These are phyloP conservation scores for Eucalyptus pauciflora DNA, from an alignment of 345 rosid species.

Conservation along the genomic window DNA sequence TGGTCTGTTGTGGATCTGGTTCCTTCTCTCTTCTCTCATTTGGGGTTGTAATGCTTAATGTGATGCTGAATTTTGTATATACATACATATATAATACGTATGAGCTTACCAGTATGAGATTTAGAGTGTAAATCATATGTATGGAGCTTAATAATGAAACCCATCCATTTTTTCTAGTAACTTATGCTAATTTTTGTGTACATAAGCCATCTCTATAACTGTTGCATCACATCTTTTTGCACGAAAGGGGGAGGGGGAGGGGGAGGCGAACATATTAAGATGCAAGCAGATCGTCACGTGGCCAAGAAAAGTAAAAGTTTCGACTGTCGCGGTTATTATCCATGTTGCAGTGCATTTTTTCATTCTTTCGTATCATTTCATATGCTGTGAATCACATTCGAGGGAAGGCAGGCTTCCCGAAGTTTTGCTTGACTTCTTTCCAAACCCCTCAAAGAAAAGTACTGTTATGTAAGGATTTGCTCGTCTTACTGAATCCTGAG, in stretches of 20 bases:
- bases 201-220: not conserved
- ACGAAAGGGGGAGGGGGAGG: not conserved
- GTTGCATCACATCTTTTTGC: not conserved
- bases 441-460: not conserved
- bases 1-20: conserved; percentile 96
- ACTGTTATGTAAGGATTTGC: not conserved
- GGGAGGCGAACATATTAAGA: not conserved
- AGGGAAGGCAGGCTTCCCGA: not conserved
- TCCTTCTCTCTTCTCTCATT: conserved; percentile 51
- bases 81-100: not conserved
- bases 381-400: not conserved
- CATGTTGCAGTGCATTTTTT: not conserved
- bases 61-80: not conserved
- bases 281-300: not conserved
- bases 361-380: not conserved
- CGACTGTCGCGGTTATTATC: not conserved
- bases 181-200: not conserved
- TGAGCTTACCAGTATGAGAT: not conserved
- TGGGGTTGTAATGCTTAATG: conserved; percentile 25
- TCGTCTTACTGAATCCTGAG: not conserved
- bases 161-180: not conserved
- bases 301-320: not conserved
- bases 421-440: not conserved
- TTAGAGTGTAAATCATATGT: not conserved
- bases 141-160: not conserved